phyloP scores from a whole-genome alignment of 331 rosid genomes.

The Phaseolus coccineus region DNA sequence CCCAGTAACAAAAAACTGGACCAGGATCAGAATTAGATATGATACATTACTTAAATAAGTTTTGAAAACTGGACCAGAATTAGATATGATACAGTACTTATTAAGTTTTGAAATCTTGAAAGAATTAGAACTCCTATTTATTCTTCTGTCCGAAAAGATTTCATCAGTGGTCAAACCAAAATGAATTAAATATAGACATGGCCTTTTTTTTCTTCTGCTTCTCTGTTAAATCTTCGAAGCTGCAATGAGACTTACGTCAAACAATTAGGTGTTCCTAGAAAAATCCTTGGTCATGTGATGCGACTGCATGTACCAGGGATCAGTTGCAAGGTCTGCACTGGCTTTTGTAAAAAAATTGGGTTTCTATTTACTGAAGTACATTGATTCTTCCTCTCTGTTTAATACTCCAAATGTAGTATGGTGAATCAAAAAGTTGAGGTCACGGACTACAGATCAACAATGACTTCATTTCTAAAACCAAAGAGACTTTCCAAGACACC shows the following conservation, averaged over 20 bases:
- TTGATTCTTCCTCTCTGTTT: conserved; percentile 13
- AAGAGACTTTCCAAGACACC: conserved; percentile 55
- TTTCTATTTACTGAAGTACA: neutral
- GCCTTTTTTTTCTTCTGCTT: neutral
- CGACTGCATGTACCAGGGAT: neutral
- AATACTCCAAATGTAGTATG: conserved; percentile 27
- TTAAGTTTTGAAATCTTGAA: neutral
- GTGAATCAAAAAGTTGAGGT: neutral
- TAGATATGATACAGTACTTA: no score
- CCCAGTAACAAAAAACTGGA: neutral
- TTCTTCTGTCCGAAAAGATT: conserved; percentile 1
- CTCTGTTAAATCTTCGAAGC: conserved; percentile 3
- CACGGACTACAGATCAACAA: conserved; percentile 32
- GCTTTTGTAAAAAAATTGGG: neutral
- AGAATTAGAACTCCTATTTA: neutral
- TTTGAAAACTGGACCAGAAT: neutral
- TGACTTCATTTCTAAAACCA: conserved; percentile 50
- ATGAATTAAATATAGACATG: conserved; percentile 15
- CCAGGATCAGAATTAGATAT: neutral
- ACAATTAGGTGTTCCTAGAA: neutral
- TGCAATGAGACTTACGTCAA: neutral
- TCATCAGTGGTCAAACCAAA: conserved; percentile 7
- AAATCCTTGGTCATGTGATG: conserved; percentile 13
- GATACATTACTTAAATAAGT: neutral
- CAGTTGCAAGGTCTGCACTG: neutral